Evolutionary conservation across 129 eudicot species (phyloP).

Genomic region (Erigeron canadensis): DNA sequence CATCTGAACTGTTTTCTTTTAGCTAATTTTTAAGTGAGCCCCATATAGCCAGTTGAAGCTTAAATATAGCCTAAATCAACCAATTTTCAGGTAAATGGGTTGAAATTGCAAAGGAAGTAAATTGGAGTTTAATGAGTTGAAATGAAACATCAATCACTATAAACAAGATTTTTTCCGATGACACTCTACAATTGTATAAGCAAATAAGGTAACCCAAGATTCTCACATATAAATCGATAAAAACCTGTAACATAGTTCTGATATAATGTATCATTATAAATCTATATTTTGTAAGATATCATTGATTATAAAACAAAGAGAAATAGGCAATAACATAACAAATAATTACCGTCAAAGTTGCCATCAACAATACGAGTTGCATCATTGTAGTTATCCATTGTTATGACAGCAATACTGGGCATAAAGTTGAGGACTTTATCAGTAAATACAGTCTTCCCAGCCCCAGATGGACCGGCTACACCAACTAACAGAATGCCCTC

Average conservation of each 20-base stretch:
- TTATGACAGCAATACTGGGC: constrained; percentile 89
- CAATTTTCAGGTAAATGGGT: too few relatives aligned
- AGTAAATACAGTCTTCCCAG: constrained; percentile 89
- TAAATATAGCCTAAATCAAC: too few relatives aligned
- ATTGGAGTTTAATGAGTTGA: not conserved
- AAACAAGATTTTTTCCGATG: not conserved
- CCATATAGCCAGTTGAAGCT: too few relatives aligned
- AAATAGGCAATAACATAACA: not conserved
- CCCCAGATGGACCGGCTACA: constrained; percentile 98
- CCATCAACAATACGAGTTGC: constrained; percentile 90
- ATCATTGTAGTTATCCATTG: constrained; percentile 95
- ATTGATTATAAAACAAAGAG: not conserved
- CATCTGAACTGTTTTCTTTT: too few relatives aligned
- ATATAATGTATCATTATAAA: too few relatives aligned
- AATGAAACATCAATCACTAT: not conserved
- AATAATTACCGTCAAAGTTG: constrained; percentile 76
- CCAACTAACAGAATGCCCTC: constrained; percentile 91
- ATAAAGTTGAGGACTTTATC: constrained; percentile 81
- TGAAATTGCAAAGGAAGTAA: not conserved
- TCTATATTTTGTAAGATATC: not conserved
- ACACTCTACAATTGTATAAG: not conserved
- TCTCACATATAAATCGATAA: not conserved
- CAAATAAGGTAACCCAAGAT: not conserved
- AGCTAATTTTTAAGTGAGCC: too few relatives aligned
- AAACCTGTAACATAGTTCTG: too few relatives aligned